Percentiles rank a stretch among this genome's conserved stretches.
Conservation (phyloP, 495 filamentous ascomycete genomes). For the Chaetomium fimeti region DNA sequence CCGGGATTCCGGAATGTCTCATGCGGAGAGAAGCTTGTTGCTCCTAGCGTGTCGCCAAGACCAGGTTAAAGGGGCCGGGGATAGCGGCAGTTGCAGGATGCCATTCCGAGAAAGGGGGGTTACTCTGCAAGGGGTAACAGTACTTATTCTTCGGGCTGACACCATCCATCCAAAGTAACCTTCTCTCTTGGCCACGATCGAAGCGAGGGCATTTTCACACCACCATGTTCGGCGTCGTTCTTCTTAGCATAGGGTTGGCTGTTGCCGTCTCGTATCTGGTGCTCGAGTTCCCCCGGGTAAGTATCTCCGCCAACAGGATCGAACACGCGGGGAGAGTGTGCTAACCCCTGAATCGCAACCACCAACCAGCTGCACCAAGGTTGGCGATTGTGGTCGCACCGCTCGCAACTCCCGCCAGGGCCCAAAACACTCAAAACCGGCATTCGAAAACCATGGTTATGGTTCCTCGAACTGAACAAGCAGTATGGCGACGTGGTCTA, state of each 20-base stretch:
- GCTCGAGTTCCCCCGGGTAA: conserved; percentile 32
- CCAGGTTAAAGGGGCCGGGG: background rate
- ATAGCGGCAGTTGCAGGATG: conserved; percentile 10
- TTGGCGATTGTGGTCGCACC: conserved; percentile 36
- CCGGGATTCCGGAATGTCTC: background rate
- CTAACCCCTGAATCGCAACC: background rate
- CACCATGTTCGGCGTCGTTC: conserved; percentile 1
- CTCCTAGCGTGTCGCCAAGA: conserved; percentile 13
- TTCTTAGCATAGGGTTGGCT: conserved; percentile 10
- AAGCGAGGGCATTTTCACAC: background rate
- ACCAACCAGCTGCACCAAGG: conserved; percentile 30
- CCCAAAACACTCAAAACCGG: conserved; percentile 38
- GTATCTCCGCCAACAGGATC: conserved; percentile 3
- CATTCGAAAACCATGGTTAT: conserved; percentile 55
- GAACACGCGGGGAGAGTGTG: background rate
- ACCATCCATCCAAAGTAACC: background rate
- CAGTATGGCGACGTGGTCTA: conserved; percentile 60
- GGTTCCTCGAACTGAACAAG: conserved; percentile 56
- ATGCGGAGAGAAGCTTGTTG: conserved; percentile 11
- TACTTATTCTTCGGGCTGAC: conserved; percentile 16
- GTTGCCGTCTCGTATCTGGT: conserved; percentile 29
- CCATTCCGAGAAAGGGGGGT: background rate
- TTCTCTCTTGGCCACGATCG: background rate
- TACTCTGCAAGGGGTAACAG: background rate
- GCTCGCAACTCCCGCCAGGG: conserved; percentile 37